phyloP scores from a whole-genome alignment of 2,329 filamentous ascomycete genomes.

The Talaromyces funiculosus region DNA sequence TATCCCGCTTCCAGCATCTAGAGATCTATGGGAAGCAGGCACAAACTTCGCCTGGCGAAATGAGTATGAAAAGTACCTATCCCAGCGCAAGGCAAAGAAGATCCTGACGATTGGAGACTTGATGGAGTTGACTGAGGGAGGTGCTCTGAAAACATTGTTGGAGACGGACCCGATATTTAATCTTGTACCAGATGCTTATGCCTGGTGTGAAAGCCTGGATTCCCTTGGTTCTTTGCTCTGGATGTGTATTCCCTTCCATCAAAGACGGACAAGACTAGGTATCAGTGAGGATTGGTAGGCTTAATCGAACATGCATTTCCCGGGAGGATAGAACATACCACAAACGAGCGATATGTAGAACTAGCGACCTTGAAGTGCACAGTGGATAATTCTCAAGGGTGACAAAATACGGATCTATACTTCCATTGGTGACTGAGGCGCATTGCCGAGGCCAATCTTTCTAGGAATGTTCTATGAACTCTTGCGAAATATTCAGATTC shows the following conservation, averaged over 20 bases:
- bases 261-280: neutral
- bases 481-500: neutral
- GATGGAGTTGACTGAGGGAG: neutral
- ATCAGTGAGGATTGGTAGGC: constrained; percentile 10
- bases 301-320: neutral
- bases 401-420: too few relatives aligned
- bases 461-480: neutral
- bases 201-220: constrained; percentile 12
- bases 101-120: constrained; percentile 9
- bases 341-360: too few relatives aligned
- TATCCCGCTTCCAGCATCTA: constrained; percentile 11
- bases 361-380: neutral
- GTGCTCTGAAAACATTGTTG: neutral
- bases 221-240: constrained; percentile 11
- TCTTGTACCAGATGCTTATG: constrained; percentile 5
- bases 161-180: constrained; percentile 6
- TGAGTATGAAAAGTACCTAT: constrained; percentile 7
- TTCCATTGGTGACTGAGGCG: neutral
- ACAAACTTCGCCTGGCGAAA: constrained; percentile 10
- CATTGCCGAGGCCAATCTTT: neutral
- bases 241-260: constrained; percentile 12
- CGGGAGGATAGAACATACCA: too few relatives aligned
- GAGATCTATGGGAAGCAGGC: constrained; percentile 11
- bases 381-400: too few relatives aligned
- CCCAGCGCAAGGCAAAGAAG: constrained; percentile 2